phyloP scores from a whole-genome alignment of 2,329 filamentous ascomycete species.

The Tympanopsis confertula region DNA sequence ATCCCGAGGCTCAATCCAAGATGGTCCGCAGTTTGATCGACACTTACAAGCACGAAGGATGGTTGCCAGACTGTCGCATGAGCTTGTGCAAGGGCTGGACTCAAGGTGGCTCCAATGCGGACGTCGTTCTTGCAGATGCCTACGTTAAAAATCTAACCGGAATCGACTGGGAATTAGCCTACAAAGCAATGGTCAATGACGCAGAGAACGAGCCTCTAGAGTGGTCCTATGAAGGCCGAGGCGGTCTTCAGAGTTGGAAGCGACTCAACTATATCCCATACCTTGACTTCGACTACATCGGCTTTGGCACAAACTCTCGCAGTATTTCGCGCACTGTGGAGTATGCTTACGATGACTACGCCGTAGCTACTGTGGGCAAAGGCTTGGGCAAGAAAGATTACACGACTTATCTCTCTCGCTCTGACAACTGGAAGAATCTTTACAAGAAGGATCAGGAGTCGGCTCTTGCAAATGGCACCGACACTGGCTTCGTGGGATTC shows the following conservation, averaged over 20 bases:
- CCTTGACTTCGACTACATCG: conserved; percentile 51
- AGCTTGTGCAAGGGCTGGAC: conserved; percentile 63
- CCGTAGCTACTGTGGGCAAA: conserved; percentile 50
- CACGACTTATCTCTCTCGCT: conserved; percentile 45
- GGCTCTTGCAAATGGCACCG: conserved; percentile 10
- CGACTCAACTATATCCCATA: conserved; percentile 58
- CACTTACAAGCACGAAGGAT: conserved; percentile 59
- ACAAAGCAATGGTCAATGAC: conserved; percentile 61
- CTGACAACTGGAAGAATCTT: conserved; percentile 57
- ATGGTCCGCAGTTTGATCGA: conserved; percentile 65
- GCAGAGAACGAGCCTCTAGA: conserved; percentile 59
- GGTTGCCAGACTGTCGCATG: conserved; percentile 67
- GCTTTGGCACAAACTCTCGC: conserved; percentile 59
- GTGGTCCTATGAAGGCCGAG: conserved; percentile 61
- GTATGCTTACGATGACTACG: conserved; percentile 69
- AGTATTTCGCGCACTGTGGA: conserved; percentile 64
- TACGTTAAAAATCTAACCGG: conserved; percentile 52
- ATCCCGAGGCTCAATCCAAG: conserved; percentile 48
- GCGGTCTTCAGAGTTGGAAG: conserved; percentile 65
- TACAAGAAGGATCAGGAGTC: conserved; percentile 16
- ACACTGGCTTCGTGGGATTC: conserved; percentile 14
- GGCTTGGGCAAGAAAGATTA: conserved; percentile 42
- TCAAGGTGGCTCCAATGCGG: conserved; percentile 66
- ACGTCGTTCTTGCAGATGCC: conserved; percentile 56
- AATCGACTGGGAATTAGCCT: conserved; percentile 57